Evolutionary conservation across 331 rosid genomes (phyloP).

Genomic region (Rosa hybrid): DNA sequence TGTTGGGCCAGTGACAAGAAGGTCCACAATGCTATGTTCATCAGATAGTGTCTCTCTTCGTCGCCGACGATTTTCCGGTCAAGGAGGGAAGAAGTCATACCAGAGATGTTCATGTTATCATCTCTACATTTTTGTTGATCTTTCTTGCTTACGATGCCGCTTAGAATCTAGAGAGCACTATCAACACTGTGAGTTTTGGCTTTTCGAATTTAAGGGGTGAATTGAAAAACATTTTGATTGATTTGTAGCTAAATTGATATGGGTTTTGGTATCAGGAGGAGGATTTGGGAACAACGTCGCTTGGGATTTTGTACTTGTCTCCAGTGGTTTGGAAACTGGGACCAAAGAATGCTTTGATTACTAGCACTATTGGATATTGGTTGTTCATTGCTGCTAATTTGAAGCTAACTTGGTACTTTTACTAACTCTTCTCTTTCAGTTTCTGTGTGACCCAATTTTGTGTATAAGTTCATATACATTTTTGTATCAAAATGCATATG

Average conservation of each 20-base stretch:
- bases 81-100: constrained; percentile 31
- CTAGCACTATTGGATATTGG: constrained; percentile 86
- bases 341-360: constrained; percentile 75
- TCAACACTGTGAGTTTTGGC: constrained; percentile 62
- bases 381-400: constrained; percentile 83
- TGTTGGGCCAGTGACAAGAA: no score
- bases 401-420: constrained; percentile 69
- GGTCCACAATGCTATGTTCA: no score
- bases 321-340: constrained; percentile 73
- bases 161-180: constrained; percentile 79
- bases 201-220: neutral
- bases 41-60: constrained; percentile 39
- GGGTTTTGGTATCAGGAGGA: constrained; percentile 54
- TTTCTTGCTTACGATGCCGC: constrained; percentile 76
- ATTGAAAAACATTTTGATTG: neutral
- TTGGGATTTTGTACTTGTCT: constrained; percentile 77
- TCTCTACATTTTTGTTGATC: constrained; percentile 58
- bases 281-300: constrained; percentile 80
- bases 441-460: neutral
- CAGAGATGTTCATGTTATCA: constrained; percentile 65
- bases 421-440: neutral
- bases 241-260: neutral
- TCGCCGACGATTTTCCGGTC: constrained; percentile 16
- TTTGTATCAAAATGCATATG: neutral
- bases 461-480: neutral